Conservation (phyloP, 2,329 filamentous ascomycete genomes). For the Diaporthe longicolla region DNA sequence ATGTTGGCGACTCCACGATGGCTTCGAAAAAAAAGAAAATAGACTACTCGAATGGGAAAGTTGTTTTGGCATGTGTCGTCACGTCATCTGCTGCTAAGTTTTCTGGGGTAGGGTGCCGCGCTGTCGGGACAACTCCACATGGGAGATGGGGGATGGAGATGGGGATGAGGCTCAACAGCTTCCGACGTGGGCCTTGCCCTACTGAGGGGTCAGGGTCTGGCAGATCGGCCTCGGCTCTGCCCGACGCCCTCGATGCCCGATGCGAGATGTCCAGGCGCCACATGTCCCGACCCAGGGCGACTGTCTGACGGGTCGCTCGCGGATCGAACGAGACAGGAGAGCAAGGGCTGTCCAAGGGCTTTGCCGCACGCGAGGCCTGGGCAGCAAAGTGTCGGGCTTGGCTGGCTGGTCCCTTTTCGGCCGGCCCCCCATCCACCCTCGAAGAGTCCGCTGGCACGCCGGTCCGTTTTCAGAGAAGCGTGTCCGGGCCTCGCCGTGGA, state of each 20-base stretch:
- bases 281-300: conserved; percentile 13
- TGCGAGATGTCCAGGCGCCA: conserved; percentile 25
- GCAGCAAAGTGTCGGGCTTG: conserved; percentile 14
- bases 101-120: conserved; percentile 43
- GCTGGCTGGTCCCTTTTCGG: neutral
- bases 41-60: conserved; percentile 43
- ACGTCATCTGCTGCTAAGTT: conserved; percentile 38
- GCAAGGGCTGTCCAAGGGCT: conserved; percentile 9
- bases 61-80: conserved; percentile 43
- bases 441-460: conserved; percentile 4
- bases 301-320: conserved; percentile 1
- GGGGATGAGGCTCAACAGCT: conserved; percentile 42
- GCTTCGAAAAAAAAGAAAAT: conserved; percentile 38
- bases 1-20: conserved; percentile 13
- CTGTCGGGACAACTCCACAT: conserved; percentile 44
- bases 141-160: conserved; percentile 38
- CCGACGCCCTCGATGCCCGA: conserved; percentile 36
- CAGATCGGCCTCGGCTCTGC: conserved; percentile 39
- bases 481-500: neutral
- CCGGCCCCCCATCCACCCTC: neutral
- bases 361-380: neutral
- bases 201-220: conserved; percentile 37
- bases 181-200: conserved; percentile 32
- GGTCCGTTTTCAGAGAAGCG: conserved; percentile 5
- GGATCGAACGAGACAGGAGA: conserved; percentile 6